Evolutionary conservation across 192 early-diverging fungal genomes (phyloP), one percentile per base, ranked within the genome.

Genomic region (Mortierella alpina): DNA sequence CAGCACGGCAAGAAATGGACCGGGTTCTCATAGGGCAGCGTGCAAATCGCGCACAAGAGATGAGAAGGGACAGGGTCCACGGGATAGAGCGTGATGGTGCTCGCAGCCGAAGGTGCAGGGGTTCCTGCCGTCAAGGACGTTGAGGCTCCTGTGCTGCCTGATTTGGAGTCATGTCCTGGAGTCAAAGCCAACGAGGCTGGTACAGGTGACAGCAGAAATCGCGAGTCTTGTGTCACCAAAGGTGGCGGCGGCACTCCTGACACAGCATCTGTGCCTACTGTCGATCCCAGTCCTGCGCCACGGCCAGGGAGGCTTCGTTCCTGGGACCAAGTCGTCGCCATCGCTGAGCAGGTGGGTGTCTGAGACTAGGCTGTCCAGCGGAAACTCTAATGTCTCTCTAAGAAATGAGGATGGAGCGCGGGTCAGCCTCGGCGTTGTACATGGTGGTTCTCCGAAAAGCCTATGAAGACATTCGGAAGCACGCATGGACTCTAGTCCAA

Each of bases 1-100:
- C 77, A 80, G 40, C 77, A 80, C 4, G 77, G 77, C n/a, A 80
- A 23, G 48, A 80, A 80, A 48, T 80, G 77, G 42, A 80, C 77
- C 15, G 77, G 77, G 66, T 80, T 80, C 60, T 80, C 77, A 20
- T 80, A 80, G 6, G 77, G 77, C 14, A 72, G 31, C 1, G 77
- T 80, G 49, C 77, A 80, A 45, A 80, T 80, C 1, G 70, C 77
- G 15, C 77, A 80, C 6, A 80, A 44, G 4, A 80, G 66, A 55
- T 80, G 77, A 4, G 69, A 66, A 20, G 77, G 77, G 13, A 80
- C 77, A 39, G 77, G 20, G 17, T 80, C 77, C 11, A 80, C 64
- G 2, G 77, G 77, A 47, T 80, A 72, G 44, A 80, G 69, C 0
- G 66, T 72, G 22, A 80, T 42, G 10, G 70, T 59, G 11, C 13